Percentiles rank a stretch among this genome's conserved stretches.
Conservation (phyloP, 495 filamentous ascomycete genomes). For the Neurospora sp. region DNA sequence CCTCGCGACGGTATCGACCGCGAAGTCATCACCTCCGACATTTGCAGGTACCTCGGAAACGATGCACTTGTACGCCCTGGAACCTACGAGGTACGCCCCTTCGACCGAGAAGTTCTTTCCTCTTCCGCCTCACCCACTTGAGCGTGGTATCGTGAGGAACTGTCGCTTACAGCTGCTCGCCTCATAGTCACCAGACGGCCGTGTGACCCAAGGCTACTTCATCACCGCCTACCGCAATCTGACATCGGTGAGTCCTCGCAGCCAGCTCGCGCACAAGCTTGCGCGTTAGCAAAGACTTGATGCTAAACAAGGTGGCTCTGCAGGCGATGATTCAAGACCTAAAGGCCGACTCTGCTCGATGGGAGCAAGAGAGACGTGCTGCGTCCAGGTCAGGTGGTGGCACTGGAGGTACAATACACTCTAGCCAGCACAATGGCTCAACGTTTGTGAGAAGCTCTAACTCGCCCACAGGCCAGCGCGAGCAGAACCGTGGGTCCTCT, state of each 20-base stretch:
- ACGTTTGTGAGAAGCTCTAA: constrained; percentile 47
- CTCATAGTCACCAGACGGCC: constrained; percentile 39
- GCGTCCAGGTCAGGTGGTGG: constrained; percentile 31
- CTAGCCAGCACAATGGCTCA: constrained; percentile 40
- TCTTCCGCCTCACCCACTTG: constrained; percentile 7
- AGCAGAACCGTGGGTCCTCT: constrained; percentile 18
- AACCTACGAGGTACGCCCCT: constrained; percentile 58
- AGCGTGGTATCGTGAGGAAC: not conserved
- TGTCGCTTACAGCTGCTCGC: constrained; percentile 9
- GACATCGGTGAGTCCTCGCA: constrained; percentile 59
- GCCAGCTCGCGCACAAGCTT: constrained; percentile 9
- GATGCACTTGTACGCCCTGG: constrained; percentile 85
- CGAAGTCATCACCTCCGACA: constrained; percentile 90
- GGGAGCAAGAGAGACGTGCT: constrained; percentile 61
- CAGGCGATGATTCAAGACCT: constrained; percentile 87
- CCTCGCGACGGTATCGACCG: constrained; percentile 83
- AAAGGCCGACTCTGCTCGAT: constrained; percentile 70
- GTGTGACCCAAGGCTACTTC: constrained; percentile 61
- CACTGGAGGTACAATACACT: constrained; percentile 48
- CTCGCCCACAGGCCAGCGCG: constrained; percentile 39
- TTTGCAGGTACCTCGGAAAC: constrained; percentile 86
- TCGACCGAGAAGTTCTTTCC: not conserved
- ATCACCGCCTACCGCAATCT: constrained; percentile 82
- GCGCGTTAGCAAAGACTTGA: not conserved
- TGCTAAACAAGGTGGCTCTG: constrained; percentile 5